Conservation (phyloP, 306 rosid genomes). For the Trifolium subterraneum region DNA sequence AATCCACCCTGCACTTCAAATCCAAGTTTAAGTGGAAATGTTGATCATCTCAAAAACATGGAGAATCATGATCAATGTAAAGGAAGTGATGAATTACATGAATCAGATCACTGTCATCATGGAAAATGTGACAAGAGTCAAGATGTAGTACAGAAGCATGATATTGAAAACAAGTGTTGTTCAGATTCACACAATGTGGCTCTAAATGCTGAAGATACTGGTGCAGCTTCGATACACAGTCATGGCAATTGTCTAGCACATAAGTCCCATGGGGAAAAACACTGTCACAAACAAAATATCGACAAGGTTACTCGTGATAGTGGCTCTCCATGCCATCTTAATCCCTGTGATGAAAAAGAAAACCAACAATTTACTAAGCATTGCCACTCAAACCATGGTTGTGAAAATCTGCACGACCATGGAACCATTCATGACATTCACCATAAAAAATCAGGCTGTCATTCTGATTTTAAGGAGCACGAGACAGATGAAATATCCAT, state of each 20-base stretch:
- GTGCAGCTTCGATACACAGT: conserved; percentile 3
- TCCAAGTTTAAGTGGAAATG: conserved; percentile 45
- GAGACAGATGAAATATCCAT: conserved; percentile 38
- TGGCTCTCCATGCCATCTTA: conserved; percentile 24
- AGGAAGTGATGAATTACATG: conserved; percentile 39
- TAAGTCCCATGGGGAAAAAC: conserved; percentile 36
- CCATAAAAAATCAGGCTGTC: conserved; percentile 31
- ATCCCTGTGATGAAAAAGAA: conserved; percentile 35
- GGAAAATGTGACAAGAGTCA: conserved; percentile 38
- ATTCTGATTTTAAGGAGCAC: conserved; percentile 29
- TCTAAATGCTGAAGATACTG: conserved; percentile 29
- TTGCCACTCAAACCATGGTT: conserved; percentile 46
- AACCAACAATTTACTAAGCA: conserved; percentile 23
- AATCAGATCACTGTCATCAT: conserved; percentile 52
- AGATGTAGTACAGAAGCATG: conserved; percentile 46
- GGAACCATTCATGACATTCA: conserved; percentile 35
- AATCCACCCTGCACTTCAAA: conserved; percentile 43
- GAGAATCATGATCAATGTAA: conserved; percentile 42
- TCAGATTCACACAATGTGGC: conserved; percentile 35
- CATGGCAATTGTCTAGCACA: conserved; percentile 43
- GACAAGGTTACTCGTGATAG: conserved; percentile 32
- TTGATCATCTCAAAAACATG: conserved; percentile 29
- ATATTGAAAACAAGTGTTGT: conserved; percentile 38
- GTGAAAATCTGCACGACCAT: conserved; percentile 39
- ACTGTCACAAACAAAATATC: conserved; percentile 38